phyloP scores from a whole-genome alignment of 805 yeast species.

The Pichia phayaonensis region DNA sequence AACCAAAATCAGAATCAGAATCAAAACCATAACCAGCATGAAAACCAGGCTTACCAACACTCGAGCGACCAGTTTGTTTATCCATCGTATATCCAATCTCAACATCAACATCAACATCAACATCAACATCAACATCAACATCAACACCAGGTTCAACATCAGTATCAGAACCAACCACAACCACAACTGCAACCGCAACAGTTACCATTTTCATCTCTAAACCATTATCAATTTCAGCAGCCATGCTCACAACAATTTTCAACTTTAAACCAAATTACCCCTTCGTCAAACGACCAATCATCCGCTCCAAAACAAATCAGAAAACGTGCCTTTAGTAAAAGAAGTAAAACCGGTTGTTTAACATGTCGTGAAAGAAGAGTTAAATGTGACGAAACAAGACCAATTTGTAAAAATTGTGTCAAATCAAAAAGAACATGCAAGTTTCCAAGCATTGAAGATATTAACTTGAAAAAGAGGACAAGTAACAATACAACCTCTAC shows the following conservation, averaged over 20 bases:
- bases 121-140: neutral
- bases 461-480: neutral
- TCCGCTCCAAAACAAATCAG: neutral
- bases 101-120: neutral
- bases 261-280: neutral
- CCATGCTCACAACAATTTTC: neutral
- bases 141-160: neutral
- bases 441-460: slow-evolving; percentile 47
- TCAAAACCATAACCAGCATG: neutral
- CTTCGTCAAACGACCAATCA: neutral
- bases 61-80: neutral
- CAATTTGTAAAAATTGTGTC: slow-evolving; percentile 61
- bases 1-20: neutral
- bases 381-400: slow-evolving; percentile 71
- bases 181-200: neutral
- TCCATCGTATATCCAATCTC: neutral
- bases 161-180: no score
- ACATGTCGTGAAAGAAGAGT: slow-evolving; percentile 67
- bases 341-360: slow-evolving; percentile 70
- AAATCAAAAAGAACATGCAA: slow-evolving; percentile 55
- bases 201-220: neutral
- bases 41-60: neutral
- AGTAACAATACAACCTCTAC: neutral
- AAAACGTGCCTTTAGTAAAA: slow-evolving; percentile 40
- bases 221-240: neutral